Percentiles rank a stretch among this genome's conserved stretches.
phyloP scores from a whole-genome alignment of 495 filamentous ascomycete species.

The Ramalina intermedia region DNA sequence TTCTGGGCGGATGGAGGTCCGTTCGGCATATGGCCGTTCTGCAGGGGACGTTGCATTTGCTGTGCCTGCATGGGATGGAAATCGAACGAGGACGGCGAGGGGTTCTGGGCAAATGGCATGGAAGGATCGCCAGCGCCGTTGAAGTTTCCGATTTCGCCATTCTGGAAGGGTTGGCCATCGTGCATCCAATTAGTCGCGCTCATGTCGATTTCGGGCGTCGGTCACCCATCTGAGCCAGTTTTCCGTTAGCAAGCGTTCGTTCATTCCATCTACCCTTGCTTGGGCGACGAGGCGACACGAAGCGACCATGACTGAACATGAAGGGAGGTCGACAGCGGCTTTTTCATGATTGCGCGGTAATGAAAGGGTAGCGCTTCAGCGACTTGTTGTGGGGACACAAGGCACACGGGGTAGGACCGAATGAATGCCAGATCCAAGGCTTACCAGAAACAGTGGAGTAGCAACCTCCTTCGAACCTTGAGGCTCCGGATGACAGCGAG shows the following conservation, averaged over 20 bases:
- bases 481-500: neutral
- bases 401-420: too few species aligned
- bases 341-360: too few species aligned
- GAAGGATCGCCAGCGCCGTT: constrained; percentile 41
- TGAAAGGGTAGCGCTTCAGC: too few species aligned
- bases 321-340: too few species aligned
- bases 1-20: constrained; percentile 62
- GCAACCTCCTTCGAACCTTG: neutral
- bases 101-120: constrained; percentile 35
- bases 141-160: constrained; percentile 68
- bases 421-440: neutral
- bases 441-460: neutral
- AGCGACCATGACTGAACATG: too few species aligned
- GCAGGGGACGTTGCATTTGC: constrained; percentile 50
- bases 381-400: too few species aligned
- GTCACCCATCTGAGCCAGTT: constrained; percentile 39
- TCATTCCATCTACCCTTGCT: too few species aligned
- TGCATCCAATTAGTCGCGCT: constrained; percentile 59
- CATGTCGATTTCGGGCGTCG: constrained; percentile 45
- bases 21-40: constrained; percentile 72
- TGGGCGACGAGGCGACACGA: too few species aligned
- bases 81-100: constrained; percentile 38
- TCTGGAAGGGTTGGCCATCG: constrained; percentile 54
- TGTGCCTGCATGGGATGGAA: constrained; percentile 37
- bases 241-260: too few species aligned